Evolutionary conservation across 768 basidiomycete species (phyloP).

Genomic region (Mycena metata): DNA sequence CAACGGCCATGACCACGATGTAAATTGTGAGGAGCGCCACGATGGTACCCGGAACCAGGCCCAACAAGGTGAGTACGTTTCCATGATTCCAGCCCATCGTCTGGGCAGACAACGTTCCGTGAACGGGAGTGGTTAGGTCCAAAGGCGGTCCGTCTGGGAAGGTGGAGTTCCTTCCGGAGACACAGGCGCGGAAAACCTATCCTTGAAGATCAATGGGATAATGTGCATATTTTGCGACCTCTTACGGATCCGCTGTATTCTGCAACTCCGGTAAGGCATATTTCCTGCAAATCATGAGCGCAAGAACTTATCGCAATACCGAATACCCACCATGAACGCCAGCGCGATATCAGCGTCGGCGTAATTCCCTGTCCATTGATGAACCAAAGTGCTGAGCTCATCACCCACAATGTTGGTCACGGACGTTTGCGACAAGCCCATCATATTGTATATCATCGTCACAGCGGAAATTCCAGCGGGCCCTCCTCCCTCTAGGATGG

Average conservation of each 20-base stretch:
- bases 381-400: neutral
- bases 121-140: neutral
- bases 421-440: neutral
- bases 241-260: slow-evolving; percentile 18
- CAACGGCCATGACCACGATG: neutral
- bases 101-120: neutral
- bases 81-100: slow-evolving; percentile 1
- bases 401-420: slow-evolving; percentile 7
- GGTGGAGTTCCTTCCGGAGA: neutral
- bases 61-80: neutral
- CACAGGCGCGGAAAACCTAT: slow-evolving; percentile 12
- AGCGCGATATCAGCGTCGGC: neutral
- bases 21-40: slow-evolving; percentile 5
- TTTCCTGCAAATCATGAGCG: neutral
- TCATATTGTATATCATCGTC: neutral
- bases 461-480: neutral
- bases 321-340: neutral
- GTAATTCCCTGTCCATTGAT: neutral
- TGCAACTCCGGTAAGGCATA: neutral
- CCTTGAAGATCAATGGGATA: neutral
- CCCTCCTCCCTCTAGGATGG: neutral
- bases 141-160: neutral
- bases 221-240: neutral
- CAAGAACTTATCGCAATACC: too few relatives aligned
- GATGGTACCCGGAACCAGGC: slow-evolving; percentile 1